Conservation (phyloP, 495 filamentous ascomycete genomes). For the Neohortaea acidophila region DNA sequence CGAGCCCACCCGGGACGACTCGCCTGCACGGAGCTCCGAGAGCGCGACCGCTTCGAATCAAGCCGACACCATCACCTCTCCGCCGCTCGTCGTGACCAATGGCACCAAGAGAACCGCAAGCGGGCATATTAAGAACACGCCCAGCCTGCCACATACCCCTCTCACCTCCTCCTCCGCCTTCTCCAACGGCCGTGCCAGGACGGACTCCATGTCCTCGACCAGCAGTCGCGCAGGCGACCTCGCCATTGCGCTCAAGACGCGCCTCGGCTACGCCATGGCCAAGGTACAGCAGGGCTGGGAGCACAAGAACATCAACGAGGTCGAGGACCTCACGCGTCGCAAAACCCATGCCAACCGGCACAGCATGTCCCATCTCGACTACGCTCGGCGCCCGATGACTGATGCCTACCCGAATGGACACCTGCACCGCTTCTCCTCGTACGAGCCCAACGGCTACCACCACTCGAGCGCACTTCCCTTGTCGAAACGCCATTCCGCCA, state of each 20-base stretch:
- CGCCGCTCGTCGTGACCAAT: constrained; percentile 8
- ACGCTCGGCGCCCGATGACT: constrained; percentile 8
- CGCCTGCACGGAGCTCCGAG: constrained; percentile 1
- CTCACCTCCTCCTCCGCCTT: background rate
- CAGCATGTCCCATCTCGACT: constrained; percentile 14
- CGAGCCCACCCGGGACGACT: background rate
- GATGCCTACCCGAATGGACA: constrained; percentile 11
- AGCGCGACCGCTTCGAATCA: background rate
- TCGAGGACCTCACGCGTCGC: constrained; percentile 53
- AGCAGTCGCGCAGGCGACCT: constrained; percentile 35
- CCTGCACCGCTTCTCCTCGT: constrained; percentile 7
- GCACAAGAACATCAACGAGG: constrained; percentile 48
- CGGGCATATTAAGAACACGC: constrained; percentile 18
- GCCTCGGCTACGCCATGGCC: constrained; percentile 75
- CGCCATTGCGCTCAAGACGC: constrained; percentile 59
- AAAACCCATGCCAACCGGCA: constrained; percentile 32
- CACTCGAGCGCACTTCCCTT: constrained; percentile 6
- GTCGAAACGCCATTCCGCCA: constrained; percentile 12
- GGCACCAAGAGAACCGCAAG: constrained; percentile 21
- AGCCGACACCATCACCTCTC: constrained; percentile 5
- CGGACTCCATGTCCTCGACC: constrained; percentile 13
- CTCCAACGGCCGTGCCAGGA: constrained; percentile 2
- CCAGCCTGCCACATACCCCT: constrained; percentile 7
- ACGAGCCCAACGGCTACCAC: constrained; percentile 2
- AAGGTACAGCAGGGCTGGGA: constrained; percentile 83